Percentiles rank a stretch among this genome's conserved stretches.
Conservation (phyloP, 805 yeast genomes). For the Pichia sporocuriosa region DNA sequence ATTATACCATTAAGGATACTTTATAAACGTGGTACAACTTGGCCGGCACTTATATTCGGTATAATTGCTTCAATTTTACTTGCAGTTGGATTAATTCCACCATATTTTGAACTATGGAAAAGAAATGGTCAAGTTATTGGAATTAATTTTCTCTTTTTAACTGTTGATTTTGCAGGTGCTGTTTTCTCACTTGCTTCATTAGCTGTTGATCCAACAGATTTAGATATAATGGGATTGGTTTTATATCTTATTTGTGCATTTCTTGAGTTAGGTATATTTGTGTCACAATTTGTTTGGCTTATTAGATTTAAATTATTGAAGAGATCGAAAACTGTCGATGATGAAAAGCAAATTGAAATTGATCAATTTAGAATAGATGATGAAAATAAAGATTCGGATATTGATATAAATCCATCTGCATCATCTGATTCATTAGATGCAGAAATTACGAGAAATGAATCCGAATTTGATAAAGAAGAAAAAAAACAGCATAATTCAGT, state of each 20-base stretch:
- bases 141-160: constrained; percentile 43
- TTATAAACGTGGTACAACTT: constrained; percentile 33
- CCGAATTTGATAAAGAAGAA: not conserved
- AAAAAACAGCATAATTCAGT: too few relatives aligned
- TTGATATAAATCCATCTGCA: too few relatives aligned
- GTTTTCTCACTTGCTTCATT: constrained; percentile 56
- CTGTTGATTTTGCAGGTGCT: constrained; percentile 48
- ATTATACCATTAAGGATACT: constrained; percentile 46
- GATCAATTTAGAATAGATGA: too few relatives aligned
- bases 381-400: not conserved
- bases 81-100: constrained; percentile 48
- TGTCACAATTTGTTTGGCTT: constrained; percentile 67
- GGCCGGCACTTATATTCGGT: constrained; percentile 45
- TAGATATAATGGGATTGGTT: constrained; percentile 76
- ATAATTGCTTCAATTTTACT: constrained; percentile 42
- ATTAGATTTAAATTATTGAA: constrained; percentile 32
- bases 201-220: constrained; percentile 41
- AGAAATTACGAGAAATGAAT: not conserved
- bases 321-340: constrained; percentile 4
- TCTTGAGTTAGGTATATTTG: constrained; percentile 71
- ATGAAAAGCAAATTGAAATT: not conserved
- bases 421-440: too few relatives aligned
- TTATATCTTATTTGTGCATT: constrained; percentile 68
- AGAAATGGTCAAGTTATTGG: constrained; percentile 50
- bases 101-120: constrained; percentile 47